Base-by-base conservation (phyloP, 208 protist species). In the Trypanosoma congolense region DNA sequence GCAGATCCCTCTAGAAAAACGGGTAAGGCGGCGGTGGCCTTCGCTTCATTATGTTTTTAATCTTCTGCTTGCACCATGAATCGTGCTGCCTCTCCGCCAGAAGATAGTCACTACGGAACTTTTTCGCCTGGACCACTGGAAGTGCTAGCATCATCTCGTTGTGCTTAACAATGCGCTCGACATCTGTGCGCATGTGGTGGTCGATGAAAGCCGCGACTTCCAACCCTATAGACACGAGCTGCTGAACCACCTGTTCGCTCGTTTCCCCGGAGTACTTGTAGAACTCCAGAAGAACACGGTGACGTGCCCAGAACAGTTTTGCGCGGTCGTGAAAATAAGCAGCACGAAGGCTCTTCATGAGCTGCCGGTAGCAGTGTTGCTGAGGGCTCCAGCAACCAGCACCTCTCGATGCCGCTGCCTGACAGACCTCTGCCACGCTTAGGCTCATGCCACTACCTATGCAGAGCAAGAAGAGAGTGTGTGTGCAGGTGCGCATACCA, bases 11-110 rank as follows among this genome's bases (percentile, higher is more conserved):
- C 65, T 59, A 92, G 43, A 78, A 88, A 56, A 90, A 94, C 0
- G 83, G 83, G 51, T 86, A 92, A 18, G 87, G 87, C 21, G 88
- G 88, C 6, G 82, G 73, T 16, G 88, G 88, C 5, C 88, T 65
- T 4, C 82, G 79, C 43, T 80, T 68, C 41, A 95, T 75, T 42
- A 95, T 89, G 21, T 41, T 65, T 56, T 76, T 73, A 19, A 95
- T 87, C 45, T 77, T 74, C 56, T 95, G 88, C 80, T 92, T 92
- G 49, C 88, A 92, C 83, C 84, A 92, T 29, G 79, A 84, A 18
- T 92, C 82, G 57, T 95, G 88, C 63, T 95, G 77, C 61, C 85
- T 89, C 50, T 95, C 88, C 8, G 72, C 63, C 19, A 89, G 59
- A 8, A 92, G 49, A 55, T 85, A 95, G 22, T 89, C 83, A 41